A percentile compares a stretch with the other conserved stretches of the same genome.
phyloP scores from a whole-genome alignment of 441 rosid genomes.

The Adansonia rubrostipa region DNA sequence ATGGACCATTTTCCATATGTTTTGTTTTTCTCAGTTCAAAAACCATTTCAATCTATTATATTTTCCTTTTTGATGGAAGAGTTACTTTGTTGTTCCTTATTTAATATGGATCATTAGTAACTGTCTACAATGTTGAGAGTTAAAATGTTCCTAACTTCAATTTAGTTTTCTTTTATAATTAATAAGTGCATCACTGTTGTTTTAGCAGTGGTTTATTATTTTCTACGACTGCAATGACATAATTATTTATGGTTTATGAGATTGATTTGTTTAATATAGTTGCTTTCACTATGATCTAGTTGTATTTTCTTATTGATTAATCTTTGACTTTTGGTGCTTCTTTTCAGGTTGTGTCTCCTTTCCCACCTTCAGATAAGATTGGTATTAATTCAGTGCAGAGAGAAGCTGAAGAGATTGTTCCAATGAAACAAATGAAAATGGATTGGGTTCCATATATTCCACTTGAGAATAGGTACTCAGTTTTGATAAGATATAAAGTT shows the following conservation, averaged over 20 bases:
- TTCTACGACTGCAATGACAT: conserved; percentile 6
- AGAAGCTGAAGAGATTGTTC: conserved; percentile 90
- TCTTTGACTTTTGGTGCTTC: background rate
- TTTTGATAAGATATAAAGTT: background rate
- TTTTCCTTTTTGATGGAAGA: conserved; percentile 9
- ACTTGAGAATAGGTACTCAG: conserved; percentile 67
- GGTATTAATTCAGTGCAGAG: conserved; percentile 93
- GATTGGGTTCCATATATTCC: conserved; percentile 99
- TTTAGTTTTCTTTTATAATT: conserved; percentile 17
- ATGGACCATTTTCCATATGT: background rate
- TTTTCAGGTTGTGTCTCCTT: conserved; percentile 78
- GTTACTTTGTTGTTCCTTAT: background rate
- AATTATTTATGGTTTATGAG: conserved; percentile 5
- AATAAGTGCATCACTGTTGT: background rate
- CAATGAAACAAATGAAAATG: conserved; percentile 98
- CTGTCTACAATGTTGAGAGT: background rate
- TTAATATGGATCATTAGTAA: conserved; percentile 3
- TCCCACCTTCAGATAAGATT: conserved; percentile 96
- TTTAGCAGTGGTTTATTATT: background rate
- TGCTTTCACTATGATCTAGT: background rate
- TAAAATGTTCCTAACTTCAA: background rate
- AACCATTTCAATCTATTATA: background rate
- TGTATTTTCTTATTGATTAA: background rate
- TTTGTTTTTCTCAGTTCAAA: background rate
- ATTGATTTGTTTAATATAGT: background rate